phyloP scores from a whole-genome alignment of 306 rosid genomes.

The Myrica gale region DNA sequence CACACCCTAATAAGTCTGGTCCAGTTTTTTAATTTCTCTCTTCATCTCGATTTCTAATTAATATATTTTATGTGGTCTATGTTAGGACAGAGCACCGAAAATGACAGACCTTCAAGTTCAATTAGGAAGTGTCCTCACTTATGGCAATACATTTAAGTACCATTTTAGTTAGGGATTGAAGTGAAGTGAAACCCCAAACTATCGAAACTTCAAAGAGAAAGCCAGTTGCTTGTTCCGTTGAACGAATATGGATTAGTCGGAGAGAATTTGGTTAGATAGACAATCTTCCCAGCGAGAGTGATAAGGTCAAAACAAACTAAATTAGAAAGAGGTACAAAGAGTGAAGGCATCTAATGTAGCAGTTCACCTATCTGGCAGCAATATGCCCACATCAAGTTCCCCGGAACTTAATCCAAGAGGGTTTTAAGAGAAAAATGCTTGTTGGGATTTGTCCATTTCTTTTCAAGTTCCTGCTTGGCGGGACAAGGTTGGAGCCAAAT shows the following conservation, averaged over 20 bases:
- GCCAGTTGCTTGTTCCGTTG: not conserved
- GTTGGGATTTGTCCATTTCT: not conserved
- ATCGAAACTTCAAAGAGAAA: no score
- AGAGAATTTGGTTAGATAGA: not conserved
- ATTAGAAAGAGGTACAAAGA: not conserved
- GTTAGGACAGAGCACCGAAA: not conserved
- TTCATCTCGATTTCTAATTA: no score
- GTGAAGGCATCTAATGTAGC: not conserved
- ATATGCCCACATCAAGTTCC: not conserved
- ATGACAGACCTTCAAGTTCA: not conserved
- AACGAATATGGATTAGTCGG: not conserved
- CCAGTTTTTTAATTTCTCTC: not conserved
- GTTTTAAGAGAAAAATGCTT: not conserved
- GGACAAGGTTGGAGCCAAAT: not conserved
- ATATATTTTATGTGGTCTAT: not conserved
- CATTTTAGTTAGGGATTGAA: no score
- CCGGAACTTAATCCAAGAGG: not conserved
- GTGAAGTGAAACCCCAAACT: no score
- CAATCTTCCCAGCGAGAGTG: not conserved
- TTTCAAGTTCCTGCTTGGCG: not conserved
- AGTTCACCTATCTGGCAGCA: not conserved
- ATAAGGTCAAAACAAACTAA: not conserved
- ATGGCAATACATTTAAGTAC: no score
- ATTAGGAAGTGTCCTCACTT: not conserved
- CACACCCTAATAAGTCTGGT: not conserved